Conservation (phyloP, 1,284 basidiomycete species). For the Leccinum griseonigrum region DNA sequence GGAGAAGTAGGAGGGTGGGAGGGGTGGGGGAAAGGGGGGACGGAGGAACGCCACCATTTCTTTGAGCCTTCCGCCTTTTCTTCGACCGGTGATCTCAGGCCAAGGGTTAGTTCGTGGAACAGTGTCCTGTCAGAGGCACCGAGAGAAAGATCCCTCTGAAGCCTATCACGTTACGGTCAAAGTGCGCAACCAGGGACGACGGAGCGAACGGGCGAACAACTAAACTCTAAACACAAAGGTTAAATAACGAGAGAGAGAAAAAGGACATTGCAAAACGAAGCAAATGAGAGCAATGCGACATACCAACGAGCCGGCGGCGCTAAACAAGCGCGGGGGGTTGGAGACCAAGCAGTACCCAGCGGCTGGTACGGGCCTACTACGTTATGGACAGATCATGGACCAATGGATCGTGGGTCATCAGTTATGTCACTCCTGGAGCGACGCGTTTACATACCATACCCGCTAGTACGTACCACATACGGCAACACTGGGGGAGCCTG, state of each 20-base stretch:
- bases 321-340: conserved; percentile 6
- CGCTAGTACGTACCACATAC: background rate
- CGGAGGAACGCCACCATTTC: background rate
- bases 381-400: background rate
- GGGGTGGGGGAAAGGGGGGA: background rate
- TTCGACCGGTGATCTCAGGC: background rate
- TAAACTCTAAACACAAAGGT: background rate
- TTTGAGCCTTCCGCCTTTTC: background rate
- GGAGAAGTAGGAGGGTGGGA: background rate
- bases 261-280: background rate
- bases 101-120: background rate
- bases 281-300: background rate
- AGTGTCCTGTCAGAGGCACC: background rate
- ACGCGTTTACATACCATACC: background rate
- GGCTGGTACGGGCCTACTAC: background rate
- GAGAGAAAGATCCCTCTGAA: background rate
- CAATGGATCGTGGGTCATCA: background rate
- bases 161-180: background rate
- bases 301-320: conserved; percentile 7
- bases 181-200: background rate
- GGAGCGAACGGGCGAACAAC: background rate
- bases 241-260: background rate
- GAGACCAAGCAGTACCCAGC: background rate
- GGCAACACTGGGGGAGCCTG: background rate
- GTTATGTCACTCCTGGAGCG: background rate